Percentiles rank a stretch among this genome's conserved stretches.
These are phyloP conservation scores for Hericium rajendrae DNA, from an alignment of 768 basidiomycete species.

Conservation along the genomic window DNA sequence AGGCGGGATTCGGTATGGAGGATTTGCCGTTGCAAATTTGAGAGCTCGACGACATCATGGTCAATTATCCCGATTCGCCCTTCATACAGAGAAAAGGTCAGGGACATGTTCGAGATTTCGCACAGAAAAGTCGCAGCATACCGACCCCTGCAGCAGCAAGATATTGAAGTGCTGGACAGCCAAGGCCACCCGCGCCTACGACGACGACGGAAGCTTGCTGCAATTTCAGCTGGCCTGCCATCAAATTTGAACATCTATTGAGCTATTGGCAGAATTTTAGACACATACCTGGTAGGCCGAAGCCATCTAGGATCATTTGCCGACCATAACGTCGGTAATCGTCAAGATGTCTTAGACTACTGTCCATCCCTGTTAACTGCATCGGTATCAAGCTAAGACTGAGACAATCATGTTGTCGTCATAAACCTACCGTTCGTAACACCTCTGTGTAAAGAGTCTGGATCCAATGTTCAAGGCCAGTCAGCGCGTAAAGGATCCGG, in stretches of 20 bases:
- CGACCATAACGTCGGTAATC: constrained; percentile 91
- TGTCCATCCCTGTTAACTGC: no score
- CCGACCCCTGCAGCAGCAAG: constrained; percentile 89
- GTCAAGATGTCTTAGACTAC: constrained; percentile 23
- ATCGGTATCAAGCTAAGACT: no score
- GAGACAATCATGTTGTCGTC: no score
- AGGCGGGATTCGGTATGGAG: constrained; percentile 66
- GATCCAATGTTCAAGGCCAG: no score
- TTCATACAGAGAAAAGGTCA: constrained; percentile 20
- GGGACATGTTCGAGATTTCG: constrained; percentile 1
- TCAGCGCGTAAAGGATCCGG: no score
- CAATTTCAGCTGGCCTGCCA: constrained; percentile 74
- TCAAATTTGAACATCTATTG: constrained; percentile 2
- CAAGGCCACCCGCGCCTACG: constrained; percentile 91
- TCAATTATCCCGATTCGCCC: constrained; percentile 83
- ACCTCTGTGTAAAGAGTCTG: no score
- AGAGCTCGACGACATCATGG: constrained; percentile 78
- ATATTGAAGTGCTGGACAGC: constrained; percentile 93
- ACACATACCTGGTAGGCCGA: constrained; percentile 69
- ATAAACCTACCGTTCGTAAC: no score
- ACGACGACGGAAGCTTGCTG: constrained; percentile 70
- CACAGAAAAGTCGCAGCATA: constrained; percentile 25
- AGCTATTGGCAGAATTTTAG: background rate
- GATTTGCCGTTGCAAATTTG: constrained; percentile 91
- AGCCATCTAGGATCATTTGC: constrained; percentile 89